phyloP scores from a whole-genome alignment of 495 filamentous ascomycete species.

The Neurospora sp. region DNA sequence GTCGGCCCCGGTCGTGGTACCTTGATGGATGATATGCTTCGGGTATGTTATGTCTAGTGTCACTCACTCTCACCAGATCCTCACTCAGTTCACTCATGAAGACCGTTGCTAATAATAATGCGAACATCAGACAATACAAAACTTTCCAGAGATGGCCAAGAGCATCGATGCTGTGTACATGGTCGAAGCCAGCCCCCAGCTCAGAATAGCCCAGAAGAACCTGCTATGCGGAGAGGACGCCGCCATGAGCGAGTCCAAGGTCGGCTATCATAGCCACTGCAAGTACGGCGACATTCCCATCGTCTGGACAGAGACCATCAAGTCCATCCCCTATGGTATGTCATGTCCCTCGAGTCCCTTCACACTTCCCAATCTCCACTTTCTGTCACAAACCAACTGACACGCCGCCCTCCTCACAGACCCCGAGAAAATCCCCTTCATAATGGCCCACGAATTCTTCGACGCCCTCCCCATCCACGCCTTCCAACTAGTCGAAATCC shows the following conservation, averaged over 20 bases:
- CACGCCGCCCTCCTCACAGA: constrained; percentile 9
- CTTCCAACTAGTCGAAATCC: constrained; percentile 60
- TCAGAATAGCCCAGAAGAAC: constrained; percentile 66
- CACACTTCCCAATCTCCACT: constrained; percentile 6
- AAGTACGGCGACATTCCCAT: constrained; percentile 63
- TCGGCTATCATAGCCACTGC: constrained; percentile 65
- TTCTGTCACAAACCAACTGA: not conserved
- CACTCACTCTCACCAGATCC: not conserved
- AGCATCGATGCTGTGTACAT: constrained; percentile 80
- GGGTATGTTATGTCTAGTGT: constrained; percentile 53
- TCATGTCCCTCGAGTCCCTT: not conserved
- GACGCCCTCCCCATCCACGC: constrained; percentile 97
- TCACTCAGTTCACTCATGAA: not conserved
- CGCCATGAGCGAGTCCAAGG: constrained; percentile 54
- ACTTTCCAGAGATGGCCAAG: constrained; percentile 66
- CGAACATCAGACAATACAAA: constrained; percentile 58
- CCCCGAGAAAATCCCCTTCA: constrained; percentile 68
- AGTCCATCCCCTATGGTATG: constrained; percentile 54
- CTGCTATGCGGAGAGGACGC: constrained; percentile 72
- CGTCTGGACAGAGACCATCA: constrained; percentile 86
- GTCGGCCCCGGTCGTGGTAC: constrained; percentile 92
- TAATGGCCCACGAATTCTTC: constrained; percentile 96
- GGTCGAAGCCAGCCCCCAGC: constrained; percentile 73
- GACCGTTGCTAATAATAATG: not conserved
- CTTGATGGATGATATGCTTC: constrained; percentile 91